These are phyloP conservation scores for Acmispon strigosus DNA, from an alignment of 306 rosid genomes.

Conservation along the genomic window DNA sequence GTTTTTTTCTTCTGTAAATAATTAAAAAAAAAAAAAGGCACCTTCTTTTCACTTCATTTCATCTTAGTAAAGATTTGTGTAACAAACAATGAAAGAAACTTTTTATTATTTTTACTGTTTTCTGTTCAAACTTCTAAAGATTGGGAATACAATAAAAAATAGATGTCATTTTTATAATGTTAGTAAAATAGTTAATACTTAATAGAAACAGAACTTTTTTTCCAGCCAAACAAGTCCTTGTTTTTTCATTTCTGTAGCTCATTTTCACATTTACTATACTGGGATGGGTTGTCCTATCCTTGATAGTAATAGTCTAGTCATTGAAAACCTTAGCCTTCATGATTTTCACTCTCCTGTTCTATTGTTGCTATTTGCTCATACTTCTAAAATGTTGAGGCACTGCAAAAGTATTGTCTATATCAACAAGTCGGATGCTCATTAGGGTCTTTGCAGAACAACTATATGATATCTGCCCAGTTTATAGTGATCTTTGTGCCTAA, in stretches of 20 bases:
- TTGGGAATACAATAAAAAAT: too few species aligned
- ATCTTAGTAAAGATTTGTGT: too few species aligned
- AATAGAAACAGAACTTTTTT: too few species aligned
- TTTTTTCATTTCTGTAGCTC: neutral
- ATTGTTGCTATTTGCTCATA: neutral
- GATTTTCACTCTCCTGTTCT: neutral
- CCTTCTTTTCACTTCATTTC: too few species aligned
- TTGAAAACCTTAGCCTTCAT: neutral
- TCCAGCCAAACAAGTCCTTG: too few species aligned
- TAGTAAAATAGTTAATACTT: too few species aligned
- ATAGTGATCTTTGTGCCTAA: neutral
- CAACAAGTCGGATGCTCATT: neutral
- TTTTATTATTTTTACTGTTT: too few species aligned
- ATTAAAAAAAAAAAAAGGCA: too few species aligned
- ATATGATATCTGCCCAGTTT: neutral
- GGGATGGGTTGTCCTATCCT: neutral
- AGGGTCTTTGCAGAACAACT: neutral
- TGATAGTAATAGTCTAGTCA: neutral
- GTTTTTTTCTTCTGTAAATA: too few species aligned
- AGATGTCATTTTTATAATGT: too few species aligned
- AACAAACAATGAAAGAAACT: too few species aligned
- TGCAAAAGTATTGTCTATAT: neutral
- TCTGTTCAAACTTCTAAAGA: too few species aligned
- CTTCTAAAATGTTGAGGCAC: neutral
- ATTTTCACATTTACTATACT: neutral